Percentiles rank a stretch among this genome's conserved stretches.
Conservation (phyloP, 192 early-diverging fungal species). For the Gryganskiella cystojenkinii region DNA sequence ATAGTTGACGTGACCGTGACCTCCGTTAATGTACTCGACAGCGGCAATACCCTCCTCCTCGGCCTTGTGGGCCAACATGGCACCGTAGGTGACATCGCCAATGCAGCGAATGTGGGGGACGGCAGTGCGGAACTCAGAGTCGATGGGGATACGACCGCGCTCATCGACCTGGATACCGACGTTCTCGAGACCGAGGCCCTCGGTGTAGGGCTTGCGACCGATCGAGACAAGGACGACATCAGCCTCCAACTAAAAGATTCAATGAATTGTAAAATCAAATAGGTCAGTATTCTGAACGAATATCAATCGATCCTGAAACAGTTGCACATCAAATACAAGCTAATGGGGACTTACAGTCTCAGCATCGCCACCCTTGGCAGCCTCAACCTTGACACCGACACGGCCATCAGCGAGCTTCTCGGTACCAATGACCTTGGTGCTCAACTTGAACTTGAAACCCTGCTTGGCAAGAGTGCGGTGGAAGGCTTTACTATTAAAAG, state of each 20-base stretch:
- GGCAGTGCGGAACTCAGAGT: conserved; percentile 87
- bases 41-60: conserved; percentile 99
- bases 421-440: conserved; percentile 94
- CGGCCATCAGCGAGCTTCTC: conserved; percentile 86
- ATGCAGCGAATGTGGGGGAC: conserved; percentile 92
- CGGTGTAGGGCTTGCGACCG: conserved; percentile 94
- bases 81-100: conserved; percentile 96
- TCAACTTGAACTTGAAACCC: conserved; percentile 98
- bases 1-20: conserved; percentile 99
- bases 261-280: no score
- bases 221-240: conserved; percentile 95
- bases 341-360: conserved; percentile 75
- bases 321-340: not conserved
- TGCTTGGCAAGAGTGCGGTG: conserved; percentile 93
- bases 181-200: conserved; percentile 91
- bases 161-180: conserved; percentile 91
- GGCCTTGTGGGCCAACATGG: conserved; percentile 99
- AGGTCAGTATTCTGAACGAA: no score
- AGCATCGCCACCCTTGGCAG: conserved; percentile 81
- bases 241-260: conserved; percentile 82
- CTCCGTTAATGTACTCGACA: conserved; percentile 90
- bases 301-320: not conserved
- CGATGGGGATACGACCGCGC: conserved; percentile 88
- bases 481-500: conserved; percentile 78
- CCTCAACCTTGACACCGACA: conserved; percentile 92